phyloP scores from a whole-genome alignment of 768 basidiomycete genomes.

The Mycena belliarum region DNA sequence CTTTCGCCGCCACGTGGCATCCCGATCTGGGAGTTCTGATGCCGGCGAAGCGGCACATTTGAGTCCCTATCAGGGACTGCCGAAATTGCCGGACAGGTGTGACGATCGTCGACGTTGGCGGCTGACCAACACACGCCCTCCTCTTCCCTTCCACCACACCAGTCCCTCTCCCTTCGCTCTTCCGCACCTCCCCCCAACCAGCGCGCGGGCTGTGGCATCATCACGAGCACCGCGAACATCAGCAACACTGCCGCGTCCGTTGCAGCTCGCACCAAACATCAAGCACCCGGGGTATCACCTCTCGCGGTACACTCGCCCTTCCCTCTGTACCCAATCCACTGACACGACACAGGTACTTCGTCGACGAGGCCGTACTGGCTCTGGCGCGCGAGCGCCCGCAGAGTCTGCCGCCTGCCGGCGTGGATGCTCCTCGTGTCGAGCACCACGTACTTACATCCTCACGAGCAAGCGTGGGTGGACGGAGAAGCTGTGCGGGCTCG shows the following conservation, averaged over 20 bases:
- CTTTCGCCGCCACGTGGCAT: too few species aligned
- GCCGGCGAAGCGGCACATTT: too few species aligned
- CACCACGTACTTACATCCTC: conserved; percentile 7
- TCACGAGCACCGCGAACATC: conserved; percentile 67
- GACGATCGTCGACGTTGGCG: too few species aligned
- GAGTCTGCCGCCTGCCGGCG: conserved; percentile 6
- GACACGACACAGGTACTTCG: too few species aligned
- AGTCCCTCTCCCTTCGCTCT: neutral
- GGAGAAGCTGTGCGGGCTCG: conserved; percentile 33
- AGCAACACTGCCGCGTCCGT: conserved; percentile 61
- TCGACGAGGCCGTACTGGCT: conserved; percentile 22
- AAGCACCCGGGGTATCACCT: conserved; percentile 66
- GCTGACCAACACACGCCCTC: too few species aligned
- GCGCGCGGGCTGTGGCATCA: conserved; percentile 57
- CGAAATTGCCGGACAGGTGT: too few species aligned
- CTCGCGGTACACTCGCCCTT: too few species aligned
- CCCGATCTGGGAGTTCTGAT: too few species aligned
- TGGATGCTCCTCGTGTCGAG: conserved; percentile 1
- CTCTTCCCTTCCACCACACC: too few species aligned
- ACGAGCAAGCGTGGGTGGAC: conserved; percentile 33
- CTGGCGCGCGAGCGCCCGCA: neutral
- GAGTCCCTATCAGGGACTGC: too few species aligned
- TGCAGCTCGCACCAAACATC: conserved; percentile 55
- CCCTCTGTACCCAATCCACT: too few species aligned
- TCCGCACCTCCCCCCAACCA: conserved; percentile 27